These are phyloP conservation scores for Salix koriyanagi DNA, from an alignment of 345 rosid genomes.

Conservation along the genomic window DNA sequence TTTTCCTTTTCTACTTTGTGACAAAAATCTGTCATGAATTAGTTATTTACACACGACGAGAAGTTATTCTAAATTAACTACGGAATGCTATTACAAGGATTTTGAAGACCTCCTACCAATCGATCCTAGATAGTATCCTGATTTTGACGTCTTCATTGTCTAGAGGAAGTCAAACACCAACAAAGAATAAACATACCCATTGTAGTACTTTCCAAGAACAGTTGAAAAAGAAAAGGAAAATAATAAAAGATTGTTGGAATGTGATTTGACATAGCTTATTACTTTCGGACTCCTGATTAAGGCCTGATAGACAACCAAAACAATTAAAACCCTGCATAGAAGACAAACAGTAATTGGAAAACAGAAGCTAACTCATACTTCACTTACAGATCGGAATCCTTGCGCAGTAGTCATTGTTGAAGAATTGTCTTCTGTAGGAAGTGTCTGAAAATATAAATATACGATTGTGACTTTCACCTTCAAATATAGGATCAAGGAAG, in stretches of 20 bases:
- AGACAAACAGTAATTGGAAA: neutral
- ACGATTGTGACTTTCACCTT: neutral
- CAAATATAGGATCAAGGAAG: neutral
- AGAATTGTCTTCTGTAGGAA: constrained; percentile 44
- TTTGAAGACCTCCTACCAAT: neutral
- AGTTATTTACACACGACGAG: too few species aligned
- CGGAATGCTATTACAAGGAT: neutral
- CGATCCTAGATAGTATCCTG: neutral
- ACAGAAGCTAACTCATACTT: constrained; percentile 35
- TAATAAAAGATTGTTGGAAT: too few species aligned
- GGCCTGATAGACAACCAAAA: neutral
- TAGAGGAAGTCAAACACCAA: neutral
- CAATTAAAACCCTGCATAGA: neutral
- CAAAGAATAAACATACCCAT: neutral
- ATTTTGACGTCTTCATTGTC: neutral
- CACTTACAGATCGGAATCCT: constrained; percentile 58
- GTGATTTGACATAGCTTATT: too few species aligned
- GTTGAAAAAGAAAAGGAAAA: neutral
- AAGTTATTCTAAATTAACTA: too few species aligned
- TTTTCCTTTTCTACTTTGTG: too few species aligned
- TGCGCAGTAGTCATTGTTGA: constrained; percentile 47
- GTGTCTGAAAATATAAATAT: constrained; percentile 41
- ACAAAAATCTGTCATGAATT: too few species aligned
- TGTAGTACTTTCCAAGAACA: neutral
- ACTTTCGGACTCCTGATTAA: neutral